Base-by-base conservation (phyloP, 2,329 filamentous ascomycete genomes). In the Nemania sp. region DNA sequence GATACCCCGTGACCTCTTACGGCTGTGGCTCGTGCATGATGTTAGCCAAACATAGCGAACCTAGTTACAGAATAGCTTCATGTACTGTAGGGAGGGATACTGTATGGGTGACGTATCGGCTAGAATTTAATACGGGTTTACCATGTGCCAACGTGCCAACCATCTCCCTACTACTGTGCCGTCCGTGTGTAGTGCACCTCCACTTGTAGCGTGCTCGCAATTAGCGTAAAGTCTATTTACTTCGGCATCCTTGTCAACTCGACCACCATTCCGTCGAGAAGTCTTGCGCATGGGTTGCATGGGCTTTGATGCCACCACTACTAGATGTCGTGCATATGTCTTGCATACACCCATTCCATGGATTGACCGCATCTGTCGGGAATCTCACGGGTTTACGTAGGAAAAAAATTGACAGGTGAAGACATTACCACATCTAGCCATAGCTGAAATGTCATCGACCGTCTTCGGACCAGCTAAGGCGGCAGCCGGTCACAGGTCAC, bases 141-240 rank as follows among this genome's bases (percentile, higher is more conserved):
- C n/a, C n/a, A n/a, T n/a, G n/a, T n/a, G n/a, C n/a, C n/a, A n/a
- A n/a, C n/a, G n/a, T n/a, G n/a, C n/a, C n/a, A n/a, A 43, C 42
- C 36, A 42, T 48, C 44, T 50, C 24, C 17, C 19, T 28, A 39
- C 40, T 39, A 44, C 34, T 30, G n/a, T 15, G 12, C 11, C 15
- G 49, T 50, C 42, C 30, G 41, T 53, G 37, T 40, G 45, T 47
- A 51, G 37, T 40, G 45, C 43, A 51, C 31, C 42, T 56, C 48
- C 53, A 46, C 51, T 23, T 23, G 33, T 59, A 57, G 57, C 50
- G 50, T 40, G 9, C 28, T 56, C 47, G 19, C n/a, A n/a, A n/a
- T n/a, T 62, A 61, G 60, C 49, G 60, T 36, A 61, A 62, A 62
- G 58, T 66, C 57, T 64, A 66, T 65, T 62, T 60, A 48, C 30